Base-by-base conservation (phyloP, 495 filamentous ascomycete species). In the Elaphomyces granulatus region DNA sequence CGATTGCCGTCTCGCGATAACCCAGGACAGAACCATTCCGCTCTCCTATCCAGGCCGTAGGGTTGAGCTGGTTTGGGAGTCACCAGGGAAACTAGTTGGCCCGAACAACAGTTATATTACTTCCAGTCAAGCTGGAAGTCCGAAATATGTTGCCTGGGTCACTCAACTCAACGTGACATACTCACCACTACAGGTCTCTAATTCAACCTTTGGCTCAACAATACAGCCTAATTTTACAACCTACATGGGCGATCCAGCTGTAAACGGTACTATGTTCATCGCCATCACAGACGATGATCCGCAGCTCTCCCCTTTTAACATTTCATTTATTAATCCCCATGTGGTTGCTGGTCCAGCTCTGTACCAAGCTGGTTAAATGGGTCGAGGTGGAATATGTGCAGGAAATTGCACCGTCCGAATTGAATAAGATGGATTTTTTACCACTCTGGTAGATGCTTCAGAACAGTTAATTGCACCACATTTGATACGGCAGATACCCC, bases 151-250 rank as follows among this genome's bases (percentile, higher is more conserved):
- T 1, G 71, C 71, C 0, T 94, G 83, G 84, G 72, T 81, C 7
- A 67, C 62, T n/a, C 86, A 92, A 70, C 61, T 92, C 21, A 93
- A 94, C 46, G 65, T 85, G 17, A 93, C 86, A 0, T 92, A 92
- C 55, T 75, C 83, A 2, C 65, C 77, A 1, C 56, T 93, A 45
- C 68, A 56, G 3, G 51, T 78, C 37, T 64, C 49, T 9, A 59
- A 64, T 4, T 55, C 59, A 14, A 74, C 71, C 38, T 60, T 59
- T 1, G 84, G 78, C 0, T 76, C 61, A 46, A 83, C 84, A 0
- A 68, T 68, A 39, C 86, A 94, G 62, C 87, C 84, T 0, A 54
- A 60, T 28, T 50, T 68, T 14, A 62, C 67, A 28, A 77, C 77
- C 0, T 86, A 65, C 45, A 68, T 66, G 41, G 70, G 73, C 4